Base-by-base conservation (phyloP, 2,329 filamentous ascomycete species). In the Microsporum canis region DNA sequence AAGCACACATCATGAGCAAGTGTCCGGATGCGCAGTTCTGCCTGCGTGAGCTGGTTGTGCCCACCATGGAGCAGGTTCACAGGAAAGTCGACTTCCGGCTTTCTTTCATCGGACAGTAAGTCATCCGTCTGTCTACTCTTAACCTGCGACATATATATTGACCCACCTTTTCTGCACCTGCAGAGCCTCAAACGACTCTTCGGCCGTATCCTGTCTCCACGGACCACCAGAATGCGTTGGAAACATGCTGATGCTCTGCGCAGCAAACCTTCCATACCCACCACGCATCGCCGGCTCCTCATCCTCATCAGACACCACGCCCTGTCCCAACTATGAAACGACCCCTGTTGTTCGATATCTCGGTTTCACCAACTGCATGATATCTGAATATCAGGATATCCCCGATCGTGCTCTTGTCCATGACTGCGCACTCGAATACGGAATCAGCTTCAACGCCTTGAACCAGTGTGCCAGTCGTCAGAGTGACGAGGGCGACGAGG, bases 1-100 rank as follows among this genome's bases (percentile, higher is more conserved):
- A 99, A 73, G 89, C 90, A 61, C 92, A 97, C 73, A 94, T 97
- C 68, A 99, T 97, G 87, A 89, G 86, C 76, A 96, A 97, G 80
- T 99, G 94, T 70, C 91, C 92, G 0, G 94, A 99, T 74, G 91
- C 94, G 1, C 82, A 81, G 72, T 87, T 89, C 70, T 96, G 92
- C 69, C 79, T 99, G 23, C 83, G 84, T 64, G 79, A 91, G 63
- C 77, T 99, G 67, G 81, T 99, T 29, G 76, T 97, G 14, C 94
- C 94, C 0, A 82, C 86, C 27, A 96, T 99, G 91, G 84, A 90
- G 73, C 82, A 84, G 62, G 82, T 91, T 41, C 80, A 84, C 63
- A 83, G 89, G 65, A 94, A 95, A 73, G 90, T 97, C 64, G 86
- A 96, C 78, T 97, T 99, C 73, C 87, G 82, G 34, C 80, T 97